A percentile compares a stretch with the other conserved stretches of the same genome.
phyloP scores from a whole-genome alignment of 306 rosid species.

The Oemleria cerasiformis region DNA sequence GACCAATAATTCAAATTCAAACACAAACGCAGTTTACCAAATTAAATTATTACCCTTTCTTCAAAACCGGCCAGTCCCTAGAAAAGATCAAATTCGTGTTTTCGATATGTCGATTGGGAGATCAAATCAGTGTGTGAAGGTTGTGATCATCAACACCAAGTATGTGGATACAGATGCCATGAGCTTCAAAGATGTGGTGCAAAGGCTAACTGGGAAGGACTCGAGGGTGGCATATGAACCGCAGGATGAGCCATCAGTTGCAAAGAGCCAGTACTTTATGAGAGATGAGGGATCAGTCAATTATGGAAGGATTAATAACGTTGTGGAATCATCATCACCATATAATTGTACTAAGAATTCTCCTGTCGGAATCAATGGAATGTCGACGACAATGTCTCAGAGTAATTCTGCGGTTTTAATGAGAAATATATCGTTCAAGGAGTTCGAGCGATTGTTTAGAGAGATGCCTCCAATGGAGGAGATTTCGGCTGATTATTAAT shows the following conservation, averaged over 20 bases:
- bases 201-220: slow-evolving; percentile 69
- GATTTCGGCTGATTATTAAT: slow-evolving; percentile 5
- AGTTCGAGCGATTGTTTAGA: slow-evolving; percentile 51
- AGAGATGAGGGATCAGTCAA: neutral
- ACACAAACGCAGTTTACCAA: neutral
- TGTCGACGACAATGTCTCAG: neutral
- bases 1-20: neutral
- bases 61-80: neutral
- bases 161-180: slow-evolving; percentile 69
- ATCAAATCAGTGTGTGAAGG: slow-evolving; percentile 19
- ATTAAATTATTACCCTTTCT: neutral
- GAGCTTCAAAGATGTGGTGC: slow-evolving; percentile 74
- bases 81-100: neutral
- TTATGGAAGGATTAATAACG: neutral
- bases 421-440: slow-evolving; percentile 58
- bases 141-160: slow-evolving; percentile 71
- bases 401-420: slow-evolving; percentile 24
- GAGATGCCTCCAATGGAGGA: slow-evolving; percentile 58
- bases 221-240: slow-evolving; percentile 17
- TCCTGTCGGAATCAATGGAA: neutral
- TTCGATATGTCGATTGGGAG: slow-evolving; percentile 5
- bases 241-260: neutral
- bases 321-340: neutral
- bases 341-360: neutral
- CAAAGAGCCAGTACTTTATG: neutral